A percentile compares a stretch with the other conserved stretches of the same genome.
These are phyloP conservation scores for Colletotrichum falcatum DNA, from an alignment of 2,329 filamentous ascomycete genomes.

Conservation along the genomic window DNA sequence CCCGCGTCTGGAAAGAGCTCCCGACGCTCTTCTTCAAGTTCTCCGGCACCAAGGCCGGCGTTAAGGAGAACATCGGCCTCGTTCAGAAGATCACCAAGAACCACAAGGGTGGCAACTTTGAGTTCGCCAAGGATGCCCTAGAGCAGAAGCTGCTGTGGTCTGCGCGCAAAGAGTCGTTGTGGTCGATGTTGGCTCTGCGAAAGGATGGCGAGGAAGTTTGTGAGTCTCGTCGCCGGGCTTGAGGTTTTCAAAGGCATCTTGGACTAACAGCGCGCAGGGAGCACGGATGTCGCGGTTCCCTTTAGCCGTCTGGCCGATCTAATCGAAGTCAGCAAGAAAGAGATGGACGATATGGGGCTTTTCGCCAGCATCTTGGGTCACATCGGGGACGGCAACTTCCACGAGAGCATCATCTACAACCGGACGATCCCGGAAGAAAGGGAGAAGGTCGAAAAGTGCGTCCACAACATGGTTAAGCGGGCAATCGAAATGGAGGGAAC, in stretches of 20 bases:
- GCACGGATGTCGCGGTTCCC: conserved; percentile 86
- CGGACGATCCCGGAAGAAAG: conserved; percentile 75
- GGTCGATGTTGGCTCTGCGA: conserved; percentile 81
- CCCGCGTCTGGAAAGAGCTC: conserved; percentile 77
- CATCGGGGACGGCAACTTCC: conserved; percentile 95
- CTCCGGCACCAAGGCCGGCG: conserved; percentile 81
- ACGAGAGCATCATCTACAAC: conserved; percentile 92
- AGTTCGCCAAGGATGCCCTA: conserved; percentile 78
- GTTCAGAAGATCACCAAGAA: conserved; percentile 75
- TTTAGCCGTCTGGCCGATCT: conserved; percentile 81
- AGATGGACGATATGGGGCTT: conserved; percentile 86
- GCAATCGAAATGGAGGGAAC: conserved; percentile 95
- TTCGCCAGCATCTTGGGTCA: conserved; percentile 92
- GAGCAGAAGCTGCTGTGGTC: conserved; percentile 85
- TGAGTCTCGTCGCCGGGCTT: conserved; percentile 56
- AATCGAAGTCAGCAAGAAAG: conserved; percentile 86
- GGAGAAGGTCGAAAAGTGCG: conserved; percentile 81
- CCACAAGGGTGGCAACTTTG: conserved; percentile 75
- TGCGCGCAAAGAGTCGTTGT: conserved; percentile 85
- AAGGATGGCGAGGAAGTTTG: conserved; percentile 77
- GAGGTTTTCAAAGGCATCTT: background rate
- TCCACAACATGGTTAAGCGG: conserved; percentile 91
- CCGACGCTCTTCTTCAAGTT: conserved; percentile 90
- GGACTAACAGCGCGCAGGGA: conserved; percentile 61
- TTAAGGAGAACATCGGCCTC: conserved; percentile 79